phyloP scores from a whole-genome alignment of 1,284 basidiomycete genomes.

The Earliella scabrosa region DNA sequence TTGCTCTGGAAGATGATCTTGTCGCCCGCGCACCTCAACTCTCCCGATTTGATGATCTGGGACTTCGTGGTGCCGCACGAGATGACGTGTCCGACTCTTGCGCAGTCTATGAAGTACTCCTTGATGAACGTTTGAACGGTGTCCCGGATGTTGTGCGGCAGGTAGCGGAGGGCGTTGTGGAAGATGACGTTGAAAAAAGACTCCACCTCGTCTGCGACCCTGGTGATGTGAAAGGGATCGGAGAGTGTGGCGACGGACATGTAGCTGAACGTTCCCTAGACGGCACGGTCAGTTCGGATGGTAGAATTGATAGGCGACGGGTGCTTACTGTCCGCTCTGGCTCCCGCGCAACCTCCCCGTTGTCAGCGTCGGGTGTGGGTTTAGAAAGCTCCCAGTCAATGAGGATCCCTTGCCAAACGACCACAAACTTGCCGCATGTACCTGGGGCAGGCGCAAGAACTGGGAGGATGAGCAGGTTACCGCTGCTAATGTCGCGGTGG shows the following conservation, averaged over 20 bases:
- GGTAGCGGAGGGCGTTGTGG: conserved; percentile 5
- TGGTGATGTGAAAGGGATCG: neutral
- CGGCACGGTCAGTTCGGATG: neutral
- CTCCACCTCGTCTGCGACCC: conserved; percentile 6
- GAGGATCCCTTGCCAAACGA: neutral
- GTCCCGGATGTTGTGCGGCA: neutral
- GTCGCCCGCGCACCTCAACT: too few species aligned
- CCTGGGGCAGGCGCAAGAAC: neutral
- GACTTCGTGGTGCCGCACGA: too few species aligned
- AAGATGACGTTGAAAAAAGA: conserved; percentile 11
- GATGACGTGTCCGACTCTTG: too few species aligned
- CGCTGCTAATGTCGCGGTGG: conserved; percentile 9
- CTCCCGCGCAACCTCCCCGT: neutral
- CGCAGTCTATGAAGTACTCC: neutral
- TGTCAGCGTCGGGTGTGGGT: neutral
- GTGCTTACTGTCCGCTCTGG: neutral
- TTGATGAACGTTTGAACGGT: neutral
- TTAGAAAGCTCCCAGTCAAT: neutral
- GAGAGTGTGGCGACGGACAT: neutral
- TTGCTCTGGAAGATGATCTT: too few species aligned
- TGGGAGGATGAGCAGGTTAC: conserved; percentile 7
- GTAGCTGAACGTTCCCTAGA: conserved; percentile 3
- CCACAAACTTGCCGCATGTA: neutral
- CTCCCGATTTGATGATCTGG: too few species aligned
- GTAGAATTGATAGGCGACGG: neutral